phyloP scores from a whole-genome alignment of 345 rosid genomes.

The Clausena lansium region DNA sequence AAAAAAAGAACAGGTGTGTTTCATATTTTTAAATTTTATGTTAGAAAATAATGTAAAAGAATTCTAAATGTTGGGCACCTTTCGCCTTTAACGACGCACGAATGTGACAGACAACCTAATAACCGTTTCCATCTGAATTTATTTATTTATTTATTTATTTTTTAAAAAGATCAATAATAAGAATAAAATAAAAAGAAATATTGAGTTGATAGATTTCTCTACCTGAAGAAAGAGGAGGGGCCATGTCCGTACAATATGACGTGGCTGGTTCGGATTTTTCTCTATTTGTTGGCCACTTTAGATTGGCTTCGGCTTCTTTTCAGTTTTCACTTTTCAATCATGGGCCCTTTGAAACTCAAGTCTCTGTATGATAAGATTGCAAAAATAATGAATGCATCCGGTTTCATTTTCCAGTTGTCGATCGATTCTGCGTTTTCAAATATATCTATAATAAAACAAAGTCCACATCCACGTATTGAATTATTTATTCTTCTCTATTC shows the following conservation, averaged over 20 bases:
- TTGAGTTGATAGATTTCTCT: constrained; percentile 21
- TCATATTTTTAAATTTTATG: background rate
- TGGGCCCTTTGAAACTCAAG: background rate
- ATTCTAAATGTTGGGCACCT: background rate
- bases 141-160: too few species aligned
- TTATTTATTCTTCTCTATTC: too few species aligned
- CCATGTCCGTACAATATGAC: constrained; percentile 29
- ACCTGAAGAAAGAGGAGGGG: constrained; percentile 1
- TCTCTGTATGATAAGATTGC: background rate
- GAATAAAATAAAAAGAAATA: background rate
- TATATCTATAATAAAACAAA: too few species aligned
- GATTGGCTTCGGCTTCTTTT: background rate
- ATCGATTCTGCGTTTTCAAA: too few species aligned
- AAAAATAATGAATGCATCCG: background rate
- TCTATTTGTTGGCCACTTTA: constrained; percentile 15
- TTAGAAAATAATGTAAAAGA: background rate
- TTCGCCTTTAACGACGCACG: background rate
- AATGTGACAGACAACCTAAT: background rate
- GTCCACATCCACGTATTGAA: too few species aligned
- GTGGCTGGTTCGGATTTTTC: constrained; percentile 11
- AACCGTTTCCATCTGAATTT: background rate
- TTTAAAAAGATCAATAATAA: background rate
- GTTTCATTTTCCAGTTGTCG: background rate
- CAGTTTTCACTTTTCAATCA: background rate
- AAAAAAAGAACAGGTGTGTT: too few species aligned